Evolutionary conservation across 2,329 filamentous ascomycete genomes (phyloP), one percentile per base, ranked within the genome.

Genomic region (Ophiosphaerella korrae): DNA sequence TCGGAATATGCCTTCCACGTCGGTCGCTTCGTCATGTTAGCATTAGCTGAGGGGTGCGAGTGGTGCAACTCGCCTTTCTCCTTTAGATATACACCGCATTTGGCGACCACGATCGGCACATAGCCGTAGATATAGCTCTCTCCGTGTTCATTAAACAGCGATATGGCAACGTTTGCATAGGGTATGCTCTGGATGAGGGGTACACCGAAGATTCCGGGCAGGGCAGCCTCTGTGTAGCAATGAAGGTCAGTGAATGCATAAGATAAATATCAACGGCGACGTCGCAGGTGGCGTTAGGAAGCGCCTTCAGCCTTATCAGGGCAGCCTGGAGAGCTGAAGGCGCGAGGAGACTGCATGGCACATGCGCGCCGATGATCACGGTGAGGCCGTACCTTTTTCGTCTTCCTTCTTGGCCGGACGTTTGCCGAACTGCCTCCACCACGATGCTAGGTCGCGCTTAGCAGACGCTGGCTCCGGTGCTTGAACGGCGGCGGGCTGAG

Each of bases 61-160:
- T 12, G n/a, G 42, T 32, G 16, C 37, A 29, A 54, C 58, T 50
- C 75, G 97, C 94, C 94, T 84, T 96, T 97, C 74, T 99, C 94
- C 75, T 99, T 99, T 60, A 99, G 74, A 63, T 92, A 99, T 3
- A 99, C 92, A 56, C 94, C 94, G 73, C 94, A 97, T 75, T 99
- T 99, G 32, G 94, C 94, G 46, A 99, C 93, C 37, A 99, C 93
- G 59, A 99, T 97, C 14, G 94, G 94, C 7, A 99, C 93, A 69
- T 97, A 97, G 68, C 94, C 94, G 74, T 97, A 99, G 46, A 97
- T 97, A 74, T 96, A 97, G 76, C 91, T 96, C 74, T 94, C 86
- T 29, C 93, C 93, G 60, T 94, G 84, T 60, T 93, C 90, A 71
- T 97, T 92, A 60, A 94, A 89, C 24, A 99, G 84, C 18, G 93